Evolutionary conservation across 148 eudicot species (phyloP).

Genomic region (Vaccinium macrocarpon): DNA sequence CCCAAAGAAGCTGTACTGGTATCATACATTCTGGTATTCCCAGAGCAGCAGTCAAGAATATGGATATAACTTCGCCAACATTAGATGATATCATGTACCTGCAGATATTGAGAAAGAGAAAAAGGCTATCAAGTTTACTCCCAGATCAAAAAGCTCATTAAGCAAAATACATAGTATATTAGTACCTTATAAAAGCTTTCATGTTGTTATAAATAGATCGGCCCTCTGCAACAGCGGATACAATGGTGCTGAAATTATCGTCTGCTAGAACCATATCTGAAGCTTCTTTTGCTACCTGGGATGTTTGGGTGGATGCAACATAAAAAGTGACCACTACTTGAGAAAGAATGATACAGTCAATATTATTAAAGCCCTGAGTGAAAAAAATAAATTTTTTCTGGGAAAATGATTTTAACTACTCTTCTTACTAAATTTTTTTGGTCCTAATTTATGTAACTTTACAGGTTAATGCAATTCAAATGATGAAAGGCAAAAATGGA

Average conservation of each 20-base stretch:
- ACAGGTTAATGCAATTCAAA: neutral
- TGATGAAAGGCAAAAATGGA: neutral
- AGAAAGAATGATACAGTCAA: neutral
- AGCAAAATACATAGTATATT: slow-evolving; percentile 12
- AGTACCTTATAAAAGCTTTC: slow-evolving; percentile 91
- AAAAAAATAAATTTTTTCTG: neutral
- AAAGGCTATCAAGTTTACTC: neutral
- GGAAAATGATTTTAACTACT: neutral
- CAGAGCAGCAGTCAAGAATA: slow-evolving; percentile 85
- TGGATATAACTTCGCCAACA: slow-evolving; percentile 85
- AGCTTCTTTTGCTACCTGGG: slow-evolving; percentile 93
- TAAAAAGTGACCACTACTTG: neutral
- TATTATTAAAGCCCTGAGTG: neutral
- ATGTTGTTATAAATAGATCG: slow-evolving; percentile 85
- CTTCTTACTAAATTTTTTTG: neutral
- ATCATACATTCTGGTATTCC: slow-evolving; percentile 88
- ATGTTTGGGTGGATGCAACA: neutral
- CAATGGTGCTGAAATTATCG: slow-evolving; percentile 88
- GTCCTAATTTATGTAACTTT: neutral
- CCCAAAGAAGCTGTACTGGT: slow-evolving; percentile 94
- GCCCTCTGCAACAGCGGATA: slow-evolving; percentile 89
- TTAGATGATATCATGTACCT: slow-evolving; percentile 99
- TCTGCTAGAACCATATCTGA: slow-evolving; percentile 94
- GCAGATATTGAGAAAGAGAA: slow-evolving; percentile 12
- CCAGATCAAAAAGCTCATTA: neutral